These are phyloP conservation scores for Canavalia gladiata DNA, from an alignment of 306 rosid species.

Conservation along the genomic window DNA sequence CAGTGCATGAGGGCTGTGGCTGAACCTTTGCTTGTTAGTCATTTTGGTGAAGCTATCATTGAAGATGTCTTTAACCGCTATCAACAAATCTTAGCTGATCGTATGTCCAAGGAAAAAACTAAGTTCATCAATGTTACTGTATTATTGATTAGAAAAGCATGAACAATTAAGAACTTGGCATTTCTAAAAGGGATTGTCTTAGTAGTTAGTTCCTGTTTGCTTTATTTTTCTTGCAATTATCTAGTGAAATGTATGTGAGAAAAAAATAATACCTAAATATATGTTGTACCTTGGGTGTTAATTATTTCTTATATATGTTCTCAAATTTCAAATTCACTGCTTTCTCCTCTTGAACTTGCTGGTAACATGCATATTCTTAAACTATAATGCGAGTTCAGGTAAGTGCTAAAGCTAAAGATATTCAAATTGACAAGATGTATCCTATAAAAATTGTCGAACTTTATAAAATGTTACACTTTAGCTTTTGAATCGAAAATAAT, in stretches of 20 bases:
- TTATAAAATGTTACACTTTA: too few species aligned
- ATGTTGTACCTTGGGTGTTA: too few species aligned
- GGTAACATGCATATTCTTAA: too few species aligned
- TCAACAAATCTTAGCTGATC: constrained; percentile 39
- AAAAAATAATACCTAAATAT: too few species aligned
- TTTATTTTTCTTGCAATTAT: not conserved
- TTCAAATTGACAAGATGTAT: too few species aligned
- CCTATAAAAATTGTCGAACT: too few species aligned
- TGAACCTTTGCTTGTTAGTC: constrained; percentile 52
- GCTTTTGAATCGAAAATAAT: too few species aligned
- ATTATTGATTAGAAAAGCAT: constrained; percentile 36
- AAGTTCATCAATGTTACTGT: constrained; percentile 40
- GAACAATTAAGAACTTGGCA: not conserved
- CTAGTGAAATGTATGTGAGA: too few species aligned
- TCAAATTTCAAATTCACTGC: too few species aligned
- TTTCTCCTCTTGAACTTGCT: too few species aligned
- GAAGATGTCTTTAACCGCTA: constrained; percentile 52
- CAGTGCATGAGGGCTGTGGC: constrained; percentile 56
- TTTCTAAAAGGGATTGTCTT: not conserved
- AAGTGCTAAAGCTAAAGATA: too few species aligned
- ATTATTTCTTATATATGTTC: not conserved
- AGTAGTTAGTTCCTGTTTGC: not conserved
- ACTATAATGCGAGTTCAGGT: too few species aligned
- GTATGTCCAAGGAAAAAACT: constrained; percentile 53
- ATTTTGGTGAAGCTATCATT: constrained; percentile 60